Conservation (phyloP, 495 filamentous ascomycete species). For the Aspergillus funiculosus region DNA sequence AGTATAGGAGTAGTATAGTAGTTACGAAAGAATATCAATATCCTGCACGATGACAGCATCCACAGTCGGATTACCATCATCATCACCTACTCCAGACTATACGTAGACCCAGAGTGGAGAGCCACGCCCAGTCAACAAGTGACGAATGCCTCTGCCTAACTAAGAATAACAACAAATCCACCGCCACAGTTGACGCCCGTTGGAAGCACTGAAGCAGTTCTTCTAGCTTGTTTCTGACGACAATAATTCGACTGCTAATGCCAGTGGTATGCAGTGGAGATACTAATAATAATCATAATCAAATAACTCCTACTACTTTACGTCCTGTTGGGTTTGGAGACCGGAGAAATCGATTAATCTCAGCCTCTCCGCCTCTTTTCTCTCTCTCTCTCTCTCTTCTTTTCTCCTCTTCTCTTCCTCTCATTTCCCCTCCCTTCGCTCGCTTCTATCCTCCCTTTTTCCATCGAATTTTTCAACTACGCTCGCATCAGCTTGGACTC, state of each 20-base stretch:
- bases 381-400: slow-evolving; percentile 2
- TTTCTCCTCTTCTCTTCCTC: slow-evolving; percentile 1
- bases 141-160: slow-evolving; percentile 17
- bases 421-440: slow-evolving; percentile 7
- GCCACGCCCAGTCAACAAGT: slow-evolving; percentile 9
- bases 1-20: too few relatives aligned
- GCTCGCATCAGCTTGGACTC: slow-evolving; percentile 14
- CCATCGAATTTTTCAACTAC: slow-evolving; percentile 11
- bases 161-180: slow-evolving; percentile 17
- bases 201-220: not conserved
- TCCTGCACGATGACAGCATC: too few relatives aligned
- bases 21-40: too few relatives aligned
- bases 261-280: too few relatives aligned
- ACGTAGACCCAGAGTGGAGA: slow-evolving; percentile 9
- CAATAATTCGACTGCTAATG: too few relatives aligned
- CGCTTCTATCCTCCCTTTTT: slow-evolving; percentile 14
- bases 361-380: not conserved
- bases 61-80: too few relatives aligned
- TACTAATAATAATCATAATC: not conserved
- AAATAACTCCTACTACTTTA: too few relatives aligned
- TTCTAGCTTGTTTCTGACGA: not conserved
- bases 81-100: too few relatives aligned
- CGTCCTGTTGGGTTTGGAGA: too few relatives aligned
- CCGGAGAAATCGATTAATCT: too few relatives aligned
- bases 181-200: not conserved